Evolutionary conservation across 495 filamentous ascomycete genomes (phyloP).

Genomic region (Daldinia loculata): DNA sequence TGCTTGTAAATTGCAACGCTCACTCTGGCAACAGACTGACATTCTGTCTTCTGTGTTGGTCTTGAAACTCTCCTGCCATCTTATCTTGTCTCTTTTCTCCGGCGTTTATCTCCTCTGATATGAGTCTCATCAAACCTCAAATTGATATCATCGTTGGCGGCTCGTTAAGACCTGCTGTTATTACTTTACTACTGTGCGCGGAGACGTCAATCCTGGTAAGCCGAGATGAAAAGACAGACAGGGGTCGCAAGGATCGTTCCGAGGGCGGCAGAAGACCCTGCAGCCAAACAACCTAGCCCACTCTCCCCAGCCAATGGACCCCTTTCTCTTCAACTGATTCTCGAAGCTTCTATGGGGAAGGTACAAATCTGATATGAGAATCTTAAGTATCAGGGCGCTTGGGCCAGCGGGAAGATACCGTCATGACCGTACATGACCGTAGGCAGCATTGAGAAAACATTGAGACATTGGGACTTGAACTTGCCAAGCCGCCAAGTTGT

Average conservation of each 20-base stretch:
- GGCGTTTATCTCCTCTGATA: conserved; percentile 11
- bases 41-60: conserved; percentile 4
- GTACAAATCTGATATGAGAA: conserved; percentile 36
- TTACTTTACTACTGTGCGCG: conserved; percentile 25
- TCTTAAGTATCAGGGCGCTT: conserved; percentile 25
- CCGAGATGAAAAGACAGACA: conserved; percentile 39
- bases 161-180: conserved; percentile 14
- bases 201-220: conserved; percentile 33
- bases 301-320: conserved; percentile 32
- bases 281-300: conserved; percentile 29
- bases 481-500: conserved; percentile 47
- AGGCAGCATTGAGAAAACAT: neutral
- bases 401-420: conserved; percentile 40
- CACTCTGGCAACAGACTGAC: conserved; percentile 33
- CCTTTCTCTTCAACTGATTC: conserved; percentile 45
- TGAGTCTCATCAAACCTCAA: conserved; percentile 36
- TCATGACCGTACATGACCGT: conserved; percentile 22
- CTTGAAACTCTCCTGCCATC: conserved; percentile 10
- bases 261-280: conserved; percentile 44
- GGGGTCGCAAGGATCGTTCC: conserved; percentile 44
- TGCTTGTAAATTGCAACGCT: conserved; percentile 11
- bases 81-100: conserved; percentile 3
- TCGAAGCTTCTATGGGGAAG: conserved; percentile 58
- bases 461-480: conserved; percentile 5
- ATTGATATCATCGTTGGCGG: conserved; percentile 34